phyloP scores from a whole-genome alignment of 148 eudicot species.

The Vaccinium macrocarpon region DNA sequence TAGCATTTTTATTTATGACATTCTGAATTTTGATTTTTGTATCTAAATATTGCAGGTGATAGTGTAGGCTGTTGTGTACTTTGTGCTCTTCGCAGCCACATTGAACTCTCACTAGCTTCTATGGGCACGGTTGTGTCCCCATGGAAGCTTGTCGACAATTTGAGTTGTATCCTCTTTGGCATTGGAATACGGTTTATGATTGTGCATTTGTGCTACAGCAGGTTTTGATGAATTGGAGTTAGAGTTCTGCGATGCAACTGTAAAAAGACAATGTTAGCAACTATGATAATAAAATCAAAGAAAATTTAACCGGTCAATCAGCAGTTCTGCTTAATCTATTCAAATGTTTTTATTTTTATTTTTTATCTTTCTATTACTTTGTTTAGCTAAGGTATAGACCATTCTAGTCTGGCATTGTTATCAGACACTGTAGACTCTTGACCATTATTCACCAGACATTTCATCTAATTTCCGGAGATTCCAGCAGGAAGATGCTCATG shows the following conservation, averaged over 20 bases:
- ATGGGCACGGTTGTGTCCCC: slow-evolving; percentile 48
- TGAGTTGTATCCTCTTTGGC: slow-evolving; percentile 66
- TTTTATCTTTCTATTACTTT: neutral
- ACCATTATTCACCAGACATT: slow-evolving; percentile 52
- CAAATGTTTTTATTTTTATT: neutral
- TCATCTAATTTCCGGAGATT: slow-evolving; percentile 62
- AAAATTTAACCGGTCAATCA: neutral
- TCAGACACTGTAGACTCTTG: slow-evolving; percentile 38
- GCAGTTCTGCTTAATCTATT: neutral
- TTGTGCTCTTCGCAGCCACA: slow-evolving; percentile 54
- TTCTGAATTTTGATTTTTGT: slow-evolving; percentile 14
- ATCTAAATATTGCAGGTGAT: slow-evolving; percentile 40
- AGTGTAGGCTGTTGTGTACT: slow-evolving; percentile 53
- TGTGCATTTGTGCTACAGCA: neutral
- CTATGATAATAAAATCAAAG: neutral
- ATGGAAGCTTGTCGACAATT: slow-evolving; percentile 53
- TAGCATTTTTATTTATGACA: neutral
- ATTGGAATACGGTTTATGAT: neutral
- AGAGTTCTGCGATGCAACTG: neutral
- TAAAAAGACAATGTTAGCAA: neutral
- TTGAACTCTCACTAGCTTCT: slow-evolving; percentile 40
- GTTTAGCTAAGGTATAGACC: neutral
- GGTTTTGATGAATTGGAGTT: neutral
- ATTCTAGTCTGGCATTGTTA: neutral
- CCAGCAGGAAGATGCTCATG: slow-evolving; percentile 98